Evolutionary conservation across 2,329 filamentous ascomycete genomes (phyloP).

Genomic region (Domatiomyces globalis): DNA sequence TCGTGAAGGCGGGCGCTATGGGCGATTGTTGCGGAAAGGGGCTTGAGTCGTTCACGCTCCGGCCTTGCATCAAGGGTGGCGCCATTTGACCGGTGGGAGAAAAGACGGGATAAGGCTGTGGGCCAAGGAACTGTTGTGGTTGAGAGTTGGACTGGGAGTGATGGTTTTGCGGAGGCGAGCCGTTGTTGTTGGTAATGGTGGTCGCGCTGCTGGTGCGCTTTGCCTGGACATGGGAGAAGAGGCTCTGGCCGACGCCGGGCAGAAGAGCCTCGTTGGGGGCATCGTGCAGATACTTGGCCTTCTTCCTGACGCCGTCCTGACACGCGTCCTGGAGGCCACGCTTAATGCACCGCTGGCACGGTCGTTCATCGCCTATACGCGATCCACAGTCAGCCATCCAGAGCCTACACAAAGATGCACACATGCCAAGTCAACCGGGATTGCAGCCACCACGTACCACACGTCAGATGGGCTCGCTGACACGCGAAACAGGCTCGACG

Average conservation of each 20-base stretch:
- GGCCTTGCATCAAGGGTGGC: constrained; percentile 31
- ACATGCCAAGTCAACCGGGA: constrained; percentile 2
- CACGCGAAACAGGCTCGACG: constrained; percentile 91
- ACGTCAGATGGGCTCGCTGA: constrained; percentile 92
- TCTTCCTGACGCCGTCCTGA: constrained; percentile 93
- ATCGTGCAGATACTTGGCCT: constrained; percentile 97
- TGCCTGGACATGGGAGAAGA: constrained; percentile 36
- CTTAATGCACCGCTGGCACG: constrained; percentile 88
- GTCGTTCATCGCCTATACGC: constrained; percentile 72
- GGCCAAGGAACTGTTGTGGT: constrained; percentile 26
- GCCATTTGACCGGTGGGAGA: constrained; percentile 28
- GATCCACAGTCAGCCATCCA: constrained; percentile 11
- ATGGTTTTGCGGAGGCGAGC: constrained; percentile 20
- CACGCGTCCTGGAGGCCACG: constrained; percentile 80
- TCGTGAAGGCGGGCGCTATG: constrained; percentile 55
- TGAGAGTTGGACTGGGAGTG: constrained; percentile 24
- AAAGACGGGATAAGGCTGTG: constrained; percentile 25
- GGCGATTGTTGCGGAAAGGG: constrained; percentile 59
- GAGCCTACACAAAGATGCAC: constrained; percentile 5
- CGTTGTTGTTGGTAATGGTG: constrained; percentile 19
- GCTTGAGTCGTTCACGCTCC: constrained; percentile 28
- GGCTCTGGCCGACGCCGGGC: constrained; percentile 65
- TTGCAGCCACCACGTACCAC: constrained; percentile 54
- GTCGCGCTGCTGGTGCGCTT: constrained; percentile 15
- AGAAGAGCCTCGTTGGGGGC: constrained; percentile 77